phyloP scores from a whole-genome alignment of 1,139 yeast species.

The Candida sojae region DNA sequence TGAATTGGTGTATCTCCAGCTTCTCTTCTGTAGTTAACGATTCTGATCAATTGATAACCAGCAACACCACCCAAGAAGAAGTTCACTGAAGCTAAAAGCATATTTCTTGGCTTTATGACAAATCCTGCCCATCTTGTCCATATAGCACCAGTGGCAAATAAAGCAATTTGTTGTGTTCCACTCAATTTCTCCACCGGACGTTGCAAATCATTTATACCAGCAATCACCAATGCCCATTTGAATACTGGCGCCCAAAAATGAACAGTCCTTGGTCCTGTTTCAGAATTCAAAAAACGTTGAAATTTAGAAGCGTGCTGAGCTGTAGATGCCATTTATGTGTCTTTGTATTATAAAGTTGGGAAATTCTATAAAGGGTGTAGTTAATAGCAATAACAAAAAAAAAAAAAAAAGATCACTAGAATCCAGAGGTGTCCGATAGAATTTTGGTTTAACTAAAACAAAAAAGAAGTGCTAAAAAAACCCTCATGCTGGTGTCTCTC shows the following conservation, averaged over 20 bases:
- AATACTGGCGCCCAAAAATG: constrained; percentile 84
- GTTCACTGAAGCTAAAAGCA: constrained; percentile 87
- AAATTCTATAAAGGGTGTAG: background rate
- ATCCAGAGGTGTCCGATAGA: background rate
- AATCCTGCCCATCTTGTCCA: constrained; percentile 98
- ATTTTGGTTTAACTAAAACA: background rate
- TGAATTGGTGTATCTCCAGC: constrained; percentile 52
- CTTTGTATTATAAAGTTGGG: background rate
- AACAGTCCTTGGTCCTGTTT: constrained; percentile 92
- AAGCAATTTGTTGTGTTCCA: constrained; percentile 90
- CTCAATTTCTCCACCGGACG: constrained; percentile 92
- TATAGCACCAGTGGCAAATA: constrained; percentile 88
- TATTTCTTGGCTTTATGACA: constrained; percentile 87
- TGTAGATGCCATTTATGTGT: constrained; percentile 38
- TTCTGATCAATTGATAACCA: constrained; percentile 76
- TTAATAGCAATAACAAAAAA: background rate
- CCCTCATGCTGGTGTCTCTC: background rate
- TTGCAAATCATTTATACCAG: constrained; percentile 82
- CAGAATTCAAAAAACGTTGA: constrained; percentile 72
- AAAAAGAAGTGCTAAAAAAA: background rate
- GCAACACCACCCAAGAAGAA: constrained; percentile 93
- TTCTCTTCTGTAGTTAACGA: constrained; percentile 59
- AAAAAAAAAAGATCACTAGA: background rate
- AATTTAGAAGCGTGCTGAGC: constrained; percentile 60
- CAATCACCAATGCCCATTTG: constrained; percentile 87